Conservation (phyloP, 176 grass and related monocot genomes). For the Carex littledalei region DNA sequence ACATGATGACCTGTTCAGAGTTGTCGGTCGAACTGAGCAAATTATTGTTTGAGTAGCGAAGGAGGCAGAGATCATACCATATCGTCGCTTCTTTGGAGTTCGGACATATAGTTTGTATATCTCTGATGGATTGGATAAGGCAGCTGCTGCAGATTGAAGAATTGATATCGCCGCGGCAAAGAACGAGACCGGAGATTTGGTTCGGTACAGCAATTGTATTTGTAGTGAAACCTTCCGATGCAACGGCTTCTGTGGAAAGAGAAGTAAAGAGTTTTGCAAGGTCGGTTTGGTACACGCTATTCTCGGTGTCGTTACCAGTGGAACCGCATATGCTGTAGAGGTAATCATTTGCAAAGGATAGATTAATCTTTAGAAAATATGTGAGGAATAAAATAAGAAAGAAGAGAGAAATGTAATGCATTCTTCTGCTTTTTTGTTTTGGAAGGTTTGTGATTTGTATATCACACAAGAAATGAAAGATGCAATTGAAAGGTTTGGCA, state of each 20-base stretch:
- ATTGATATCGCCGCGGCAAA: constrained; percentile 51
- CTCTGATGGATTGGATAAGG: background rate
- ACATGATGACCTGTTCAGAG: background rate
- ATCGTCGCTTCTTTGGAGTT: constrained; percentile 11
- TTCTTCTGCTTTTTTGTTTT: background rate
- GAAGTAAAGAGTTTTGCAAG: background rate
- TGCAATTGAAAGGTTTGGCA: background rate
- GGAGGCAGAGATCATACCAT: constrained; percentile 42
- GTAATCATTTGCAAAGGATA: constrained; percentile 1
- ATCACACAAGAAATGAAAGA: background rate
- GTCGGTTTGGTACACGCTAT: constrained; percentile 29
- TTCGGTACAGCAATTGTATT: background rate
- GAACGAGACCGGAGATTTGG: constrained; percentile 29
- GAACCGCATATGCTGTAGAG: constrained; percentile 20
- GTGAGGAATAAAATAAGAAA: background rate
- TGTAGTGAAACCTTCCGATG: constrained; percentile 15
- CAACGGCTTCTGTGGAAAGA: constrained; percentile 1
- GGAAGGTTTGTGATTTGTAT: background rate
- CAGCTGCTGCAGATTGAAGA: constrained; percentile 27
- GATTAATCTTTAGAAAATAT: background rate
- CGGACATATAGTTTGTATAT: constrained; percentile 16
- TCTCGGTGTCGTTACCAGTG: constrained; percentile 36
- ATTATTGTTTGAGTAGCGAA: constrained; percentile 29
- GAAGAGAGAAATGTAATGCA: background rate
- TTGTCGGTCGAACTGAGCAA: constrained; percentile 30